These are phyloP conservation scores for Rhodotorula sp. DNA, from an alignment of 1,284 basidiomycete species.

Conservation along the genomic window DNA sequence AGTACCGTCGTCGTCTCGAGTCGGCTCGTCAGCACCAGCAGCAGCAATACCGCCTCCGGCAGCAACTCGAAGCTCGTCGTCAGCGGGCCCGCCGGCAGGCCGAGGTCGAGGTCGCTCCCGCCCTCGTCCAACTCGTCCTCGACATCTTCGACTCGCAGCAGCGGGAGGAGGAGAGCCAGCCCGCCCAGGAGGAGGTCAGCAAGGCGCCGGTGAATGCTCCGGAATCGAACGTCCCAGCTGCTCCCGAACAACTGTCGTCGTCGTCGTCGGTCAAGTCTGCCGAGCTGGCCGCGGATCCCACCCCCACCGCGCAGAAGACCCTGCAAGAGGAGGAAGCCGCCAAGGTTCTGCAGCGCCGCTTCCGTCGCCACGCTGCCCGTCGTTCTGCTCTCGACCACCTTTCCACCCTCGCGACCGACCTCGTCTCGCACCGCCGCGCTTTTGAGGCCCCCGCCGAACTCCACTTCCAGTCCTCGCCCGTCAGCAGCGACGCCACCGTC, in stretches of 20 bases:
- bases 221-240: not conserved
- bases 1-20: constrained; percentile 11
- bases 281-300: not conserved
- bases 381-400: constrained; percentile 27
- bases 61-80: constrained; percentile 1
- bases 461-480: constrained; percentile 10
- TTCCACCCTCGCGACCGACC: constrained; percentile 12
- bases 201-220: not conserved
- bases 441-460: constrained; percentile 21
- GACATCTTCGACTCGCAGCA: not conserved
- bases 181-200: not conserved
- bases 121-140: constrained; percentile 9
- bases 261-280: not conserved
- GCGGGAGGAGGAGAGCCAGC: not conserved
- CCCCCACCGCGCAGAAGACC: not conserved
- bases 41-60: constrained; percentile 1
- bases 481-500: not conserved
- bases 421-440: constrained; percentile 11
- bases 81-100: not conserved
- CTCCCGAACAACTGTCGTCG: not conserved
- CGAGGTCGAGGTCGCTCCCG: not conserved
- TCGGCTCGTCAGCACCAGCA: constrained; percentile 6
- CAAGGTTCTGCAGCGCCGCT: constrained; percentile 25
- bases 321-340: constrained; percentile 7
- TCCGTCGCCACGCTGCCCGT: constrained; percentile 21